Evolutionary conservation across 2,329 filamentous ascomycete species (phyloP).

Genomic region (Myrmaecium sp.): DNA sequence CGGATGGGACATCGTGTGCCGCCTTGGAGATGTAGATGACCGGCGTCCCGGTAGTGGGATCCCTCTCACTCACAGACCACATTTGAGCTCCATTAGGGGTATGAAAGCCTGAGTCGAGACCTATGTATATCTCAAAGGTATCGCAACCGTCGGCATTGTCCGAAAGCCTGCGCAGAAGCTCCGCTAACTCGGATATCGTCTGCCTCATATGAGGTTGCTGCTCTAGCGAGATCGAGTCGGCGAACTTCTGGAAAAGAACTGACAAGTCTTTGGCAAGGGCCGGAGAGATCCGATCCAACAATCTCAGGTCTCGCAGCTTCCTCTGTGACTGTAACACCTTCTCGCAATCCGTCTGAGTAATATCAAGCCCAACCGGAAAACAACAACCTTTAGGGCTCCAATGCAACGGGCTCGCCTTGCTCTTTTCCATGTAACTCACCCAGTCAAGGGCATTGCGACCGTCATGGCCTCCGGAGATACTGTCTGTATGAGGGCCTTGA

Average conservation of each 20-base stretch:
- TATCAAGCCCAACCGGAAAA: slow-evolving; percentile 19
- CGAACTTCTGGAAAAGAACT: slow-evolving; percentile 9
- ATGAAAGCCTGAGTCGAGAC: slow-evolving; percentile 22
- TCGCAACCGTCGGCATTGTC: slow-evolving; percentile 14
- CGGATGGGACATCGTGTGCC: slow-evolving; percentile 13
- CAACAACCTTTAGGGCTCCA: too few species aligned
- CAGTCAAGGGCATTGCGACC: too few species aligned
- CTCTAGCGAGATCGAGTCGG: too few species aligned
- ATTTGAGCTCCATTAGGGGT: slow-evolving; percentile 16
- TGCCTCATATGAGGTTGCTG: too few species aligned
- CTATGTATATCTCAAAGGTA: slow-evolving; percentile 15
- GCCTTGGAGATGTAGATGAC: slow-evolving; percentile 21
- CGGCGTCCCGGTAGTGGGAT: slow-evolving; percentile 11
- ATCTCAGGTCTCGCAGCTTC: slow-evolving; percentile 12
- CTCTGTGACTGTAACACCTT: slow-evolving; percentile 16
- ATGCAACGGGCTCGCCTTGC: too few species aligned
- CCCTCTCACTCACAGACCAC: slow-evolving; percentile 19
- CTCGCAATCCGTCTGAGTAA: slow-evolving; percentile 14
- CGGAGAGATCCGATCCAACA: slow-evolving; percentile 9
- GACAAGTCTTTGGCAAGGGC: slow-evolving; percentile 7
- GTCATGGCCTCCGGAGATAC: too few species aligned
- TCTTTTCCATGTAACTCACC: too few species aligned
- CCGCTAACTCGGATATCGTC: slow-evolving; percentile 10
- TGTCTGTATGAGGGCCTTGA: slow-evolving; percentile 16
- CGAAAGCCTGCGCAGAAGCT: slow-evolving; percentile 9